Evolutionary conservation across 768 basidiomycete species (phyloP).

Genomic region (Hydnum rufescens): DNA sequence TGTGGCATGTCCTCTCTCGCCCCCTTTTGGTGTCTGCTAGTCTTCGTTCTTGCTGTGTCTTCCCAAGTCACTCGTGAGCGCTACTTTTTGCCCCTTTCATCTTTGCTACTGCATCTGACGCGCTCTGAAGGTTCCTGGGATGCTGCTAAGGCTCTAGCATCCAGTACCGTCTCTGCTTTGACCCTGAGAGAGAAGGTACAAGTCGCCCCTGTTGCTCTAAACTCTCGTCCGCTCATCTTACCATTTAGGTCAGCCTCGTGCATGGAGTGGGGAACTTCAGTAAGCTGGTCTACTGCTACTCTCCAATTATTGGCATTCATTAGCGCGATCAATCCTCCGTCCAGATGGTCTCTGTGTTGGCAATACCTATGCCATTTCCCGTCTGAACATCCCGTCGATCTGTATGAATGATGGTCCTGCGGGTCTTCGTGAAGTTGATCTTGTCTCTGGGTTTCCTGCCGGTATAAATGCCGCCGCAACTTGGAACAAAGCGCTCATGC

Average conservation of each 20-base stretch:
- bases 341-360: slow-evolving; percentile 4
- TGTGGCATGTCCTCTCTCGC: too few species aligned
- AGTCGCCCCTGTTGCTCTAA: neutral
- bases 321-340: neutral
- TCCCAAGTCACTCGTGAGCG: too few species aligned
- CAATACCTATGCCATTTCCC: slow-evolving; percentile 1
- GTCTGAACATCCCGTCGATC: slow-evolving; percentile 1
- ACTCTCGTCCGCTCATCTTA: neutral
- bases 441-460: slow-evolving; percentile 10
- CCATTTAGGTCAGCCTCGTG: neutral
- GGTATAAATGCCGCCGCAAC: slow-evolving; percentile 13
- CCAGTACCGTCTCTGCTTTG: neutral
- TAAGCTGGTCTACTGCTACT: neutral
- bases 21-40: too few species aligned
- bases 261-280: neutral
- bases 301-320: neutral
- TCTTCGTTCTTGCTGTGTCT: too few species aligned
- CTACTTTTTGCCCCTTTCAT: too few species aligned
- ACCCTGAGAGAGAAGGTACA: neutral
- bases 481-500: slow-evolving; percentile 20
- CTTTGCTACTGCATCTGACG: neutral
- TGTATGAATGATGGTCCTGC: slow-evolving; percentile 5
- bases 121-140: neutral
- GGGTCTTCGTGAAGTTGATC: slow-evolving; percentile 7
- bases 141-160: neutral